phyloP scores from a whole-genome alignment of 1,284 basidiomycete genomes.

The Ceratobasidium papillatum region DNA sequence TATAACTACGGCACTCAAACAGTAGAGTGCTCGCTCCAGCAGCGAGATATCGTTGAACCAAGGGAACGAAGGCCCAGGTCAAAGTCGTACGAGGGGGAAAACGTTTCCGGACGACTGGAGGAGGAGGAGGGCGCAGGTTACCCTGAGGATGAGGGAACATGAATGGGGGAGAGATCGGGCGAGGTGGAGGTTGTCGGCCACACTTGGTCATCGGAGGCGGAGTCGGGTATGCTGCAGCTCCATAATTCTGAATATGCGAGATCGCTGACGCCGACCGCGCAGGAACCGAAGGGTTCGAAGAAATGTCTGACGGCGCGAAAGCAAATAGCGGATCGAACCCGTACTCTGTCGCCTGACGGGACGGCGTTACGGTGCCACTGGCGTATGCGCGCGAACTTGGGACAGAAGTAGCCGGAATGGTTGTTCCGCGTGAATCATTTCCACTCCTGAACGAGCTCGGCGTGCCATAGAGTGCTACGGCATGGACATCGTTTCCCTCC shows the following conservation, averaged over 20 bases:
- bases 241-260: constrained; percentile 23
- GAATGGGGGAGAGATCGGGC: constrained; percentile 15
- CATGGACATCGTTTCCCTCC: constrained; percentile 31
- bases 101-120: constrained; percentile 32
- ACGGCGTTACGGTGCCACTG: constrained; percentile 33
- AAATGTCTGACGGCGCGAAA: constrained; percentile 23
- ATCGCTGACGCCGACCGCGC: constrained; percentile 27
- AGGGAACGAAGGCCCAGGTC: constrained; percentile 31
- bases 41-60: constrained; percentile 33
- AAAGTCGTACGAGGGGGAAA: constrained; percentile 36
- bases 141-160: constrained; percentile 37
- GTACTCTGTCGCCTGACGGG: constrained; percentile 25
- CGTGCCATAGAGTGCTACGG: constrained; percentile 34
- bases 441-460: constrained; percentile 30
- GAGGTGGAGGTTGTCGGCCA: constrained; percentile 14
- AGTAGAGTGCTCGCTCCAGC: constrained; percentile 31
- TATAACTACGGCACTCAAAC: constrained; percentile 36
- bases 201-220: constrained; percentile 34
- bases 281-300: constrained; percentile 30
- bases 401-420: neutral
- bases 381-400: constrained; percentile 35
- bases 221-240: constrained; percentile 32
- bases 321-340: constrained; percentile 33
- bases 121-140: constrained; percentile 34
- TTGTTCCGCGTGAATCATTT: constrained; percentile 19